phyloP scores from a whole-genome alignment of 768 basidiomycete species.

The Scleroderma bovista region DNA sequence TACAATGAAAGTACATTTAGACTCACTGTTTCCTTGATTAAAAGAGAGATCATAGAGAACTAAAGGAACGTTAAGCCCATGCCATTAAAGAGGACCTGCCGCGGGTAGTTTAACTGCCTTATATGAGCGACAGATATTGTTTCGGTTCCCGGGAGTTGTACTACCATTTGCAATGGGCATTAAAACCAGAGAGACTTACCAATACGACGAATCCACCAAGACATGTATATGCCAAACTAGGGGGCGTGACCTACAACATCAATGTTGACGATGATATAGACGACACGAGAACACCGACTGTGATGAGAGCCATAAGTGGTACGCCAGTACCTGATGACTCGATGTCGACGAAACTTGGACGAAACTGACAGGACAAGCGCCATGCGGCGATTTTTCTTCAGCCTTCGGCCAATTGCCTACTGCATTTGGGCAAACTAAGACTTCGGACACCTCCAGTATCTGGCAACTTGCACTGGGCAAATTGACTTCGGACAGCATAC shows the following conservation, averaged over 20 bases:
- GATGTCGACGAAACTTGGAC: not conserved
- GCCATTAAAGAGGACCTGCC: not conserved
- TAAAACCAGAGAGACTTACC: constrained; percentile 23
- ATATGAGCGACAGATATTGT: not conserved
- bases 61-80: constrained; percentile 20
- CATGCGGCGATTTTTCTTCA: too few relatives aligned
- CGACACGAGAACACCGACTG: constrained; percentile 17
- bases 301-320: constrained; percentile 9
- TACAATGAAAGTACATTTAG: not conserved
- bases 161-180: not conserved
- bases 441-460: too few relatives aligned
- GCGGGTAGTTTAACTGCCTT: not conserved
- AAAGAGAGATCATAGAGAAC: constrained; percentile 81
- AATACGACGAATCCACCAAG: constrained; percentile 53
- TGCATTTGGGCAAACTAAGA: too few relatives aligned
- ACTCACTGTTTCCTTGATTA: constrained; percentile 74
- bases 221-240: constrained; percentile 55
- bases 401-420: too few relatives aligned
- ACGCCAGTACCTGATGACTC: not conserved
- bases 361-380: too few relatives aligned
- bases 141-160: too few relatives aligned
- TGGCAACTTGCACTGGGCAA: too few relatives aligned
- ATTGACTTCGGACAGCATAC: too few relatives aligned
- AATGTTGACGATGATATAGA: constrained; percentile 15
- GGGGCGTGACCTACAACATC: constrained; percentile 41